These are phyloP conservation scores for Phytophthora palmivora DNA, from an alignment of 352 stramenopile genomes.

Conservation along the genomic window DNA sequence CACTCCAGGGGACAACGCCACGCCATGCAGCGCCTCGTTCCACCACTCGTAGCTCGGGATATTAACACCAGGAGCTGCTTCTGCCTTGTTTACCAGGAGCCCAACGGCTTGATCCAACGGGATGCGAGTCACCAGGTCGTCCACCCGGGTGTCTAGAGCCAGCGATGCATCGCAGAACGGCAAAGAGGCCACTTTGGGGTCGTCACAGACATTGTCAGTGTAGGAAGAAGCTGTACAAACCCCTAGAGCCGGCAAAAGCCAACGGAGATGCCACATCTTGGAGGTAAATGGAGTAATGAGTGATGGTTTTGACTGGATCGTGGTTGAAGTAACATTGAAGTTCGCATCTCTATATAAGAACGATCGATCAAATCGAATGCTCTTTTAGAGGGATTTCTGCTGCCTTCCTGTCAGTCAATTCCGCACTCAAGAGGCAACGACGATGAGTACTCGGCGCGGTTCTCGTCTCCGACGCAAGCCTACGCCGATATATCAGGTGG, in stretches of 20 bases:
- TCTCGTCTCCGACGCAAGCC: conserved; percentile 71
- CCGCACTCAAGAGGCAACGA: conserved; percentile 10
- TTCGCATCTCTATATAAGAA: conserved; percentile 25
- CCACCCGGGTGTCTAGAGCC: conserved; percentile 60
- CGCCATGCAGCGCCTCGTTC: conserved; percentile 90
- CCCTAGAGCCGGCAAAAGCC: conserved; percentile 17
- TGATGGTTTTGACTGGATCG: background rate
- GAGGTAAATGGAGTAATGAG: conserved; percentile 23
- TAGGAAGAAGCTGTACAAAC: conserved; percentile 22
- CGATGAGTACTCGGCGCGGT: conserved; percentile 61
- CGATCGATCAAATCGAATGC: background rate
- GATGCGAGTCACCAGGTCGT: conserved; percentile 72
- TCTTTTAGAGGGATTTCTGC: conserved; percentile 27
- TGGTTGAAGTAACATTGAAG: conserved; percentile 31
- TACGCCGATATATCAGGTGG: conserved; percentile 75
- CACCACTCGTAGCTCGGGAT: conserved; percentile 89
- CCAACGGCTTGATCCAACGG: conserved; percentile 71
- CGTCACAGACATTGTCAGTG: conserved; percentile 60
- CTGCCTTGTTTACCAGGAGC: conserved; percentile 73
- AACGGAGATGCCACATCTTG: conserved; percentile 14
- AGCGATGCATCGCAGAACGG: conserved; percentile 77
- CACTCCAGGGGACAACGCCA: conserved; percentile 76
- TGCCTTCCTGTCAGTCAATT: conserved; percentile 25
- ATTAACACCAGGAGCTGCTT: conserved; percentile 28
- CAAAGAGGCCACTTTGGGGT: conserved; percentile 44